These are phyloP conservation scores for Vitis rotundifolia DNA, from an alignment of 164 flowering plant species.

Conservation along the genomic window DNA sequence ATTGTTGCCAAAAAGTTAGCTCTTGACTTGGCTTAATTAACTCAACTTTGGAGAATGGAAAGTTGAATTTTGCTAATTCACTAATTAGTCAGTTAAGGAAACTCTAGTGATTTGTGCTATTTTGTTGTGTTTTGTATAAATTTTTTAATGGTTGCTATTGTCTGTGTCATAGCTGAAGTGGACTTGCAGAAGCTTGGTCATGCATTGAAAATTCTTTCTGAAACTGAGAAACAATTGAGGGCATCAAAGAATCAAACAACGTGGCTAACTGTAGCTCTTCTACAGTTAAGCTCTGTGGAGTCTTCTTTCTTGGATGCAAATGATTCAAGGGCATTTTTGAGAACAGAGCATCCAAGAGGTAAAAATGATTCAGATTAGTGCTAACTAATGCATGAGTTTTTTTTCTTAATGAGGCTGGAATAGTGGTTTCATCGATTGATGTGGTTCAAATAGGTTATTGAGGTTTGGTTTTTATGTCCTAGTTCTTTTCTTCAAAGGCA, in stretches of 20 bases:
- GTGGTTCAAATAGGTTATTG: background rate
- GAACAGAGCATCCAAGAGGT: constrained; percentile 48
- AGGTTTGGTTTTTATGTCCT: background rate
- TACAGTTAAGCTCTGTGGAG: constrained; percentile 71
- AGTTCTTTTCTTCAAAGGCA: constrained; percentile 26
- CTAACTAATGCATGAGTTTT: background rate
- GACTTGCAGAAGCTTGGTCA: constrained; percentile 70
- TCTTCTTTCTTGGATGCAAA: constrained; percentile 37
- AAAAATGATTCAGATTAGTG: constrained; percentile 6
- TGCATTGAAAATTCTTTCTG: constrained; percentile 82
- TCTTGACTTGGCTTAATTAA: too few species aligned
- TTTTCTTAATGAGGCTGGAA: background rate
- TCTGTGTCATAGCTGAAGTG: constrained; percentile 57
- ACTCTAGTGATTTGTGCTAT: too few species aligned
- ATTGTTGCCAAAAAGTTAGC: too few species aligned
- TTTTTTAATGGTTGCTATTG: constrained; percentile 3
- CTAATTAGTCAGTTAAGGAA: too few species aligned
- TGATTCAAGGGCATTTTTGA: constrained; percentile 36
- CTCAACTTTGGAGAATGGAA: too few species aligned
- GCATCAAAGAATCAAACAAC: constrained; percentile 79
- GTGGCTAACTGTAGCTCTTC: constrained; percentile 92
- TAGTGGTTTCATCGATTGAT: background rate
- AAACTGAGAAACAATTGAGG: constrained; percentile 86
- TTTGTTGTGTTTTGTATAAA: background rate
- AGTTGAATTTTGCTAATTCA: too few species aligned